Evolutionary conservation across 2,329 filamentous ascomycete genomes (phyloP), one percentile per base, ranked within the genome.

Genomic region (Akanthomyces dipterigenus): DNA sequence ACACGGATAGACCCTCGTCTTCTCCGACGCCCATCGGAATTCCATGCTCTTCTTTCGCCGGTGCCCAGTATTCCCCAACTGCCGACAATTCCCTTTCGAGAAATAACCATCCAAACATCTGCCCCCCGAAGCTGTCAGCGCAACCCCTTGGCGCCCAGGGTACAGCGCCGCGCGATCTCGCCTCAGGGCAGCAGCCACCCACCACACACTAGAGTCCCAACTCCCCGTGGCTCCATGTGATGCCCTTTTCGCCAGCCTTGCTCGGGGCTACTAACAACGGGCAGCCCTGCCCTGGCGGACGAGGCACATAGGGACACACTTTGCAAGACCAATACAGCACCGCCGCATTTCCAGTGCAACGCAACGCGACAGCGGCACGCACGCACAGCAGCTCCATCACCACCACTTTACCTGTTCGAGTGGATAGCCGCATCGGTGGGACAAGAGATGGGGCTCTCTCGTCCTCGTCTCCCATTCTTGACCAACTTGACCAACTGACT

Each of bases 81-180:
- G 20, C 49, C 49, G 31, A 51, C 31, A 49, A 34, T 34, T 7
- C 43, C 18, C 36, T 20, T 28, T 22, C 51, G 36, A 50, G 31
- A 11, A 22, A 22, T 51, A 28, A n/a, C 20, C 28, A 18, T 22
- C 20, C 26, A 36, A 3, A 2, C 49, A n/a, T 50, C 26, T 8
- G 9, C 20, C 8, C 31, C 8, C 31, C 31, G 31, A 34, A 16
- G 36, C 26, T 3, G 20, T 55, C 51, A 38, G 42, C 42, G 14
- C 20, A 2, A 40, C 46, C 45, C 45, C 34, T 59, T 43, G 55
- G 46, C 55, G 46, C 31, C 20, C 38, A 40, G 8, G 26, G 45
- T 45, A 48, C 54, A n/a, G 48, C 55, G 54, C 48, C 48, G 14
- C 48, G 42, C 54, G 54, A 51, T 60, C 56, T 60, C n/a, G n/a